Evolutionary conservation across 352 stramenopile genomes (phyloP).

Genomic region (Globisporangium cederbergense): DNA sequence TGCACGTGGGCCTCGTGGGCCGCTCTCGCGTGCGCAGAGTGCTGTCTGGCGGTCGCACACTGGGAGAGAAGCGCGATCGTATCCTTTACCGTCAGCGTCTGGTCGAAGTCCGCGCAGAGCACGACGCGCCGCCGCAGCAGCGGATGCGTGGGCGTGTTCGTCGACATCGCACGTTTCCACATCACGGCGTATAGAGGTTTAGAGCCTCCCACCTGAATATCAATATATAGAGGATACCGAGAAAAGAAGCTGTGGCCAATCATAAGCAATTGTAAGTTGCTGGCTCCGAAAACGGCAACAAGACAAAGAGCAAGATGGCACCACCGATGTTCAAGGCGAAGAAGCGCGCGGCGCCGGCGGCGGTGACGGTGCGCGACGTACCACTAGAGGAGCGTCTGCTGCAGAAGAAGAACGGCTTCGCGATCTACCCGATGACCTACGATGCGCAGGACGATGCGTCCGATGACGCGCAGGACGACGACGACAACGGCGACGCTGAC

Average conservation of each 20-base stretch:
- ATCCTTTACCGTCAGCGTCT: slow-evolving; percentile 61
- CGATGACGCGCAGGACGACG: not conserved
- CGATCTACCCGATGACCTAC: slow-evolving; percentile 19
- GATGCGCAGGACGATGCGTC: not conserved
- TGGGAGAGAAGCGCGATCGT: slow-evolving; percentile 59
- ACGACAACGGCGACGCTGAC: not conserved
- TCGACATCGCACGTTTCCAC: not conserved
- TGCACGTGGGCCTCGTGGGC: slow-evolving; percentile 23
- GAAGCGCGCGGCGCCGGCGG: slow-evolving; percentile 8
- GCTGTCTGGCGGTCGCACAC: slow-evolving; percentile 13
- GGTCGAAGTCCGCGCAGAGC: slow-evolving; percentile 70
- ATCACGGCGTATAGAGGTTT: not conserved
- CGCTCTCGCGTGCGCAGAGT: not conserved
- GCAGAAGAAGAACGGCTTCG: slow-evolving; percentile 79
- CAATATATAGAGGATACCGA: too few relatives aligned
- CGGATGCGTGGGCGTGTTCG: not conserved
- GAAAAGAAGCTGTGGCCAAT: too few relatives aligned
- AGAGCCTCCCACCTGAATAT: too few relatives aligned
- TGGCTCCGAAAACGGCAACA: not conserved
- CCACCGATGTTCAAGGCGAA: slow-evolving; percentile 3
- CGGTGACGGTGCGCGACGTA: slow-evolving; percentile 42
- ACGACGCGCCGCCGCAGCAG: slow-evolving; percentile 19
- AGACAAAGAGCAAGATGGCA: not conserved
- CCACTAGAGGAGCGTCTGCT: slow-evolving; percentile 75
- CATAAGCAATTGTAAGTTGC: not conserved